phyloP scores from a whole-genome alignment of 768 basidiomycete genomes.

The Termitomyces sp. region DNA sequence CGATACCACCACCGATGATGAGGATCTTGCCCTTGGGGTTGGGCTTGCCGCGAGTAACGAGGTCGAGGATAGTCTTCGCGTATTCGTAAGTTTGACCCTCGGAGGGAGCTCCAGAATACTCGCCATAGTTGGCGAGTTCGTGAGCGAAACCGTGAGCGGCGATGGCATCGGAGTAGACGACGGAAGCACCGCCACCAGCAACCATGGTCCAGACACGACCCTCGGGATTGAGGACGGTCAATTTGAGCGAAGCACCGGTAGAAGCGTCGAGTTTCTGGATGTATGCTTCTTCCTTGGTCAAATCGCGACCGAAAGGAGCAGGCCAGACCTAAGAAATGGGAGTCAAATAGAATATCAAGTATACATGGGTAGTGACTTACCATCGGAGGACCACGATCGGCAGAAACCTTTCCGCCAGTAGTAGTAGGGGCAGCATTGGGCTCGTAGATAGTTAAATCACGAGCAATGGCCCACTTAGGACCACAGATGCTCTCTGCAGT shows the following conservation, averaged over 20 bases:
- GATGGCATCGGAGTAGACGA: conserved; percentile 75
- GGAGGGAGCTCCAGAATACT: conserved; percentile 97
- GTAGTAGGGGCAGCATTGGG: conserved; percentile 12
- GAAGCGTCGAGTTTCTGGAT: conserved; percentile 97
- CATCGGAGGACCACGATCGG: conserved; percentile 98
- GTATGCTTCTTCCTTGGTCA: conserved; percentile 99
- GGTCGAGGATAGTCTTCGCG: conserved; percentile 96
- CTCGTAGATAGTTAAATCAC: conserved; percentile 80
- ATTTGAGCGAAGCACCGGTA: conserved; percentile 96
- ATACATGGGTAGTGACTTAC: conserved; percentile 32
- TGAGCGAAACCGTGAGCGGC: conserved; percentile 93
- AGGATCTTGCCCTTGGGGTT: conserved; percentile 92
- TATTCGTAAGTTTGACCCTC: conserved; percentile 99
- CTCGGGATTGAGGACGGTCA: conserved; percentile 92
- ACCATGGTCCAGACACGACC: conserved; percentile 99
- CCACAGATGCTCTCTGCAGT: conserved; percentile 98
- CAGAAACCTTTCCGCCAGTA: conserved; percentile 50
- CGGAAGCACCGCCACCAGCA: conserved; percentile 85
- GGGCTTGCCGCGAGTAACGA: conserved; percentile 88
- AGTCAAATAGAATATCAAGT: background rate
- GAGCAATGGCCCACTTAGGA: conserved; percentile 97
- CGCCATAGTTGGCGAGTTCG: conserved; percentile 99
- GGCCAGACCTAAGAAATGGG: conserved; percentile 58
- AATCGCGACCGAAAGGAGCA: conserved; percentile 93
- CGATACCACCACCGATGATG: conserved; percentile 99